Conservation (phyloP, 768 basidiomycete species). For the Rhodotorula babjevae region DNA sequence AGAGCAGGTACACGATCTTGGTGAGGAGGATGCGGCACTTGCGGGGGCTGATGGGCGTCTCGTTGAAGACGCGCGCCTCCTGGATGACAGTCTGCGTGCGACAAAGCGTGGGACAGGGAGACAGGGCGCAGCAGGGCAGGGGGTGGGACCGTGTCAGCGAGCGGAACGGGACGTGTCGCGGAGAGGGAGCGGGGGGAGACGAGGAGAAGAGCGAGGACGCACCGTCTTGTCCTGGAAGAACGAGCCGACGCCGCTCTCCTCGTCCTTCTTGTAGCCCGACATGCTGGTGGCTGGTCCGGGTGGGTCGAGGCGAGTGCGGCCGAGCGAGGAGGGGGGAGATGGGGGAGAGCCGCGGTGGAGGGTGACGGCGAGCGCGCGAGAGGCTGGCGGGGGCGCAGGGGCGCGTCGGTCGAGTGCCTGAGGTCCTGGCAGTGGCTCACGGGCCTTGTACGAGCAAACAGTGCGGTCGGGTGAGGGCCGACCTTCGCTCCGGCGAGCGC, state of each 20-base stretch:
- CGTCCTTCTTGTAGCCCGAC: conserved; percentile 90
- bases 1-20: conserved; percentile 90
- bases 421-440: background rate
- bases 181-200: too few species aligned
- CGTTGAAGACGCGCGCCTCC: conserved; percentile 98
- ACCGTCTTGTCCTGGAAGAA: conserved; percentile 56
- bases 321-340: background rate
- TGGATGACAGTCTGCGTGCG: conserved; percentile 70
- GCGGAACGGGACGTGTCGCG: conserved; percentile 12
- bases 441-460: too few species aligned
- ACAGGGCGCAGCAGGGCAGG: background rate
- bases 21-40: conserved; percentile 95
- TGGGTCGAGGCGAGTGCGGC: background rate
- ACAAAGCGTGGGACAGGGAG: background rate
- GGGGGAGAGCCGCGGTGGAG: background rate
- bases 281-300: conserved; percentile 37
- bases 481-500: too few species aligned
- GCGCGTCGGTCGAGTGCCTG: too few species aligned
- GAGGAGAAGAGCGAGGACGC: background rate
- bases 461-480: too few species aligned
- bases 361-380: background rate
- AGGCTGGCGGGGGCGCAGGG: too few species aligned
- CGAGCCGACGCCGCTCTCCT: conserved; percentile 80
- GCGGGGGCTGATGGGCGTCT: conserved; percentile 94
- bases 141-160: background rate